Evolutionary conservation across 371 early-diverging fungal species (phyloP), one percentile per base, ranked within the genome.

Genomic region (Mortierella sp.): DNA sequence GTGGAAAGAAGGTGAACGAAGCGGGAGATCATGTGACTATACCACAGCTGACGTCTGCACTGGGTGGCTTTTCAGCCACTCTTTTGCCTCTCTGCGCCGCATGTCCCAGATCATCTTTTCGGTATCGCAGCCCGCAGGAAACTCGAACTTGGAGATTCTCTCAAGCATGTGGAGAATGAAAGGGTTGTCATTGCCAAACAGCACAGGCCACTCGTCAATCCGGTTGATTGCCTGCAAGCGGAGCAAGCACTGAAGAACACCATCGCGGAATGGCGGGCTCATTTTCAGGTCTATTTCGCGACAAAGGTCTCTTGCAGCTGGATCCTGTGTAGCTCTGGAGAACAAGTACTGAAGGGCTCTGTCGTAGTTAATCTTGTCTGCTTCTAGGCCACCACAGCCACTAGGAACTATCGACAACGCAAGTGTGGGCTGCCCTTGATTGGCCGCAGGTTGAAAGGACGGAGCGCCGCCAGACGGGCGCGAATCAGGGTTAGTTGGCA

Each of bases 131-230:
- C 47, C 57, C 9, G 34, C 22, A 17, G 55, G 52, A 27, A 54
- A 56, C 29, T 50, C 51, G 34, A 27, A 17, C 22, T 22, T 48
- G 5, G 40, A 12, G 57, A 76, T 64, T 65, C 68, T 76, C 9
- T 76, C 46, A 3, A 76, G 51, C 45, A 76, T 16, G 34, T 76
- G 29, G 16, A 54, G 13, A 21, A 76, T 64, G 39, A 76, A 76
- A 24, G 64, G 41, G 28, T 68, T 76, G 9, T 45, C 61, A 3
- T 31, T 8, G 3, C 76, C 76, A 61, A 76, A 76, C 50, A 76
- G 41, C 37, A 63, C 12, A 0, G 76, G 69, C 76, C 76, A 76
- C 1, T 76, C 76, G 2, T 53, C 14, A 7, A 76, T 37, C 5
- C 62, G 52, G 2, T 62, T 65, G 5, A 76, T 44, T 0, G 58